These are phyloP conservation scores for Yarrowia sp. DNA, from an alignment of 805 yeast genomes.

Conservation along the genomic window DNA sequence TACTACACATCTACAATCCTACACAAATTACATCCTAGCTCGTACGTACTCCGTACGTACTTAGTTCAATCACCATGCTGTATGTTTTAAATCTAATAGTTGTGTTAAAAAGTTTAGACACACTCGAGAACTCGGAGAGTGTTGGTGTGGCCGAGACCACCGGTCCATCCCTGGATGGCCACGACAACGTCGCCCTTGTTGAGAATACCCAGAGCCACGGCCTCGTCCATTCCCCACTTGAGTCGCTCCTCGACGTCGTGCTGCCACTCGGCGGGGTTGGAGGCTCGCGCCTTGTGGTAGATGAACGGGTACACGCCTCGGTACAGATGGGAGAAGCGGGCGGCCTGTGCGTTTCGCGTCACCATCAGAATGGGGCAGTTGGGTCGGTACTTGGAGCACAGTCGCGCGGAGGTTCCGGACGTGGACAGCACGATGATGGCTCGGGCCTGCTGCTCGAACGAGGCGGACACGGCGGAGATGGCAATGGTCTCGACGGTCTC, in stretches of 20 bases:
- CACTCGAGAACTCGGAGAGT: constrained; percentile 89
- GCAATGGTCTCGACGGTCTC: constrained; percentile 96
- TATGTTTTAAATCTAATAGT: constrained; percentile 18
- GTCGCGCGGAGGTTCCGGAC: constrained; percentile 92
- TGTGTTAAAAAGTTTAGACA: constrained; percentile 31
- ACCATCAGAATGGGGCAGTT: constrained; percentile 96
- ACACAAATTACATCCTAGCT: no score
- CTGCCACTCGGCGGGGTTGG: constrained; percentile 76
- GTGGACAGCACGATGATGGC: constrained; percentile 96
- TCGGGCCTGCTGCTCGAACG: constrained; percentile 93
- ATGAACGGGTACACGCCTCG: constrained; percentile 98
- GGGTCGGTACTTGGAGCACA: constrained; percentile 97
- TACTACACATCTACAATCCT: neutral
- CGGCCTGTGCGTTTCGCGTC: constrained; percentile 90
- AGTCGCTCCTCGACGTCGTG: constrained; percentile 94
- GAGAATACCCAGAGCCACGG: constrained; percentile 80
- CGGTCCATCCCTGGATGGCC: constrained; percentile 87
- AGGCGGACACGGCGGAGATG: constrained; percentile 93
- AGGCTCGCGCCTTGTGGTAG: constrained; percentile 58
- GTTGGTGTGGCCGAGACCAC: constrained; percentile 68
- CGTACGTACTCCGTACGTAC: no score
- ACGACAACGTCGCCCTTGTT: constrained; percentile 84
- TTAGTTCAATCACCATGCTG: neutral
- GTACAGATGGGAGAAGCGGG: constrained; percentile 93
- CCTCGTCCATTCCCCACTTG: constrained; percentile 88